Base-by-base conservation (phyloP, 73 alveolate species). In the Paramecium sonneborni region DNA sequence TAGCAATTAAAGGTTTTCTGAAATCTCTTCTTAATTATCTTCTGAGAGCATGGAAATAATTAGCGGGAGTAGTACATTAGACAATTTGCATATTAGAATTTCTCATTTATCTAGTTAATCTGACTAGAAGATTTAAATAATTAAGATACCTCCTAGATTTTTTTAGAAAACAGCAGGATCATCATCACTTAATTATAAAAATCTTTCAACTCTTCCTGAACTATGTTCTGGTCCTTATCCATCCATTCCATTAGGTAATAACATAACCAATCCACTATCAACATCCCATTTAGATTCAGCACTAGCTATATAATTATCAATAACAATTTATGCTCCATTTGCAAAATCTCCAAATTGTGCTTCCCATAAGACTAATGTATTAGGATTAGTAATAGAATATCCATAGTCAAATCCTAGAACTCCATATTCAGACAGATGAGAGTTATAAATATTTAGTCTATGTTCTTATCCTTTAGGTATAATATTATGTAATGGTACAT, bases 261-360 rank as follows among this genome's bases (percentile, higher is more conserved):
- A 92, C 48, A 95, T 44, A 28, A 97, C 97, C 15, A 97, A 87
- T 57, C 98, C 97, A 92, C 95, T 56, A 82, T 95, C 87, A 58
- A 96, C 92, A 34, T 93, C 93, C 98, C 98, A 96, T 87, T 97
- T 97, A 46, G 96, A 96, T 85, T 97, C 99, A n/a, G 98, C 96
- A 79, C 98, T 88, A 76, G 91, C 95, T 8, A 97, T 62, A 85
- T 94, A 97, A 92, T 96, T 93, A 92, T 97, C 99, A 28, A 97
- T 93, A 57, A 97, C 92, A 15, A 96, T 94, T 92, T 97, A 96
- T 12, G 99, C 99, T 57, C 97, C 97, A 92, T 97, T 97, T 68
- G 98, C 99, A 93, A 97, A 97, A 89, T 97, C 99, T 57, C 99
- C 99, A 67, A 97, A 97, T 85, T 97, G 95, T n/a, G 98, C 99